These are phyloP conservation scores for Epichloe coenophiala DNA, from an alignment of 2,329 filamentous ascomycete species.

Conservation along the genomic window DNA sequence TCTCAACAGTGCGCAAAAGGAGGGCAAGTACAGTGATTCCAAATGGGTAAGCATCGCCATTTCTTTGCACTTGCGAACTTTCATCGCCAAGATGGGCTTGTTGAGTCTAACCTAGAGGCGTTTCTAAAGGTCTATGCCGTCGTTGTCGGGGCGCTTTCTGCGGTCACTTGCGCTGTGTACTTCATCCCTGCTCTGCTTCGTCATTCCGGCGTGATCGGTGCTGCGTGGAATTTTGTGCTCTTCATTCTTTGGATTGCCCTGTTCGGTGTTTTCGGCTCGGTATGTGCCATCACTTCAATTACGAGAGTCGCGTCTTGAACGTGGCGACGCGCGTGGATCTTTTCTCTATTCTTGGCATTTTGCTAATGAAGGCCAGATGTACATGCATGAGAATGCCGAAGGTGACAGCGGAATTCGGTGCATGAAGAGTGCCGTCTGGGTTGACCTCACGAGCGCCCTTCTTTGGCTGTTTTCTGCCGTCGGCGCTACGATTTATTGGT, in stretches of 20 bases:
- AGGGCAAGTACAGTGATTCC: constrained; percentile 38
- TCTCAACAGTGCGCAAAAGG: constrained; percentile 38
- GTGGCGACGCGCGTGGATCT: background rate
- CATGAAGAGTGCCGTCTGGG: constrained; percentile 82
- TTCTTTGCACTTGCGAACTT: background rate
- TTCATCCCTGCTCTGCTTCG: constrained; percentile 47
- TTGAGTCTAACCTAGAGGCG: constrained; percentile 1
- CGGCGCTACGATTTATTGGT: constrained; percentile 45
- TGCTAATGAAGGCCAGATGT: constrained; percentile 34
- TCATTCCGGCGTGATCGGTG: constrained; percentile 33
- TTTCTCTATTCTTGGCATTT: too few relatives aligned
- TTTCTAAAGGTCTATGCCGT: constrained; percentile 51
- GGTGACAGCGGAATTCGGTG: constrained; percentile 50
- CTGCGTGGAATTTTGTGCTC: constrained; percentile 57
- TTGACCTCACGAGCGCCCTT: constrained; percentile 60
- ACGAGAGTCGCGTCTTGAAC: background rate
- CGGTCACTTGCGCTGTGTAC: constrained; percentile 52
- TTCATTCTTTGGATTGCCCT: constrained; percentile 69
- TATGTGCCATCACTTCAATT: constrained; percentile 12
- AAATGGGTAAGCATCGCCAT: constrained; percentile 51
- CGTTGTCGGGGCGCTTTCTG: constrained; percentile 52
- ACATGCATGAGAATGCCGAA: constrained; percentile 54
- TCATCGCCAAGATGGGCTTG: background rate
- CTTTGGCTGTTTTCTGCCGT: constrained; percentile 59
- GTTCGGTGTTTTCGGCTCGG: constrained; percentile 71